Evolutionary conservation across 1,139 yeast genomes (phyloP).

Genomic region (Pichia sp.): DNA sequence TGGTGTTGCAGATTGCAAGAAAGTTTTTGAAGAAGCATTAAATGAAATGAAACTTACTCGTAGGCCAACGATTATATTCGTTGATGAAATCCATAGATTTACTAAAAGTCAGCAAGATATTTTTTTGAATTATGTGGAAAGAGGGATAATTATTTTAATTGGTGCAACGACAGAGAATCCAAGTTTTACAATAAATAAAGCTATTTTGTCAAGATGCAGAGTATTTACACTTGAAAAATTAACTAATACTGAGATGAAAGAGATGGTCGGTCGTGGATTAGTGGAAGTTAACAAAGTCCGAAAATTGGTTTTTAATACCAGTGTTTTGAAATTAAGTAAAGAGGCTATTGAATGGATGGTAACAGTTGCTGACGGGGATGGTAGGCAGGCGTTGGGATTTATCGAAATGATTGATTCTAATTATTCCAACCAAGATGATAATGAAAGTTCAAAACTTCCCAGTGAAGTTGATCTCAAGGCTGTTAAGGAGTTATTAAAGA

Average conservation of each 20-base stretch:
- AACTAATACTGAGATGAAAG: constrained; percentile 44
- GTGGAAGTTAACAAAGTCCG: constrained; percentile 57
- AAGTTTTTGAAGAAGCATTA: constrained; percentile 66
- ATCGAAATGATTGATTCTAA: constrained; percentile 53
- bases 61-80: constrained; percentile 68
- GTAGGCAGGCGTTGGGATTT: constrained; percentile 73
- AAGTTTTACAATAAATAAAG: constrained; percentile 82
- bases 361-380: constrained; percentile 81
- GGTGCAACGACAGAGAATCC: constrained; percentile 99
- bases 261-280: constrained; percentile 58
- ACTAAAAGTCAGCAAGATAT: constrained; percentile 88
- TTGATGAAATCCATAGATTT: constrained; percentile 92
- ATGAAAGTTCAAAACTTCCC: constrained; percentile 3
- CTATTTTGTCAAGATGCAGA: constrained; percentile 80
- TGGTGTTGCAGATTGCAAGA: constrained; percentile 63
- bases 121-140: constrained; percentile 66
- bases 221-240: constrained; percentile 76
- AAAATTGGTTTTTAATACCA: constrained; percentile 33
- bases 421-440: constrained; percentile 16
- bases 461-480: constrained; percentile 24
- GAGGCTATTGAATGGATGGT: constrained; percentile 67
- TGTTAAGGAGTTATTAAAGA: constrained; percentile 38
- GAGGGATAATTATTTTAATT: constrained; percentile 59
- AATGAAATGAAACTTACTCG: constrained; percentile 63
- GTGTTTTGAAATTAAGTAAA: constrained; percentile 43